Base-by-base conservation (phyloP, 2,329 filamentous ascomycete genomes). In the Chalara sp. region DNA sequence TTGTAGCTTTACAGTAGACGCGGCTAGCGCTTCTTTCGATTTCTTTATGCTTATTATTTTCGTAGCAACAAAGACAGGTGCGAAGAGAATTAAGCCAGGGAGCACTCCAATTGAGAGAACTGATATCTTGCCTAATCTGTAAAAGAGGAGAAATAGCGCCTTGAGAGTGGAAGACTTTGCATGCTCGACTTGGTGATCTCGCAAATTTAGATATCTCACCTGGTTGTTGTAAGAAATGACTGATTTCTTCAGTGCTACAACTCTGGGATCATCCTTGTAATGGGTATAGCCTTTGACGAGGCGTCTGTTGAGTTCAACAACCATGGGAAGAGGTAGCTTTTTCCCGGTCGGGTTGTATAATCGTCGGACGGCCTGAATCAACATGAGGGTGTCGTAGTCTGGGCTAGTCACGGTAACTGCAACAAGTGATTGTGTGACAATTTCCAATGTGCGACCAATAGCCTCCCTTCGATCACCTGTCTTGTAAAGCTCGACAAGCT, bases 321-420 rank as follows among this genome's bases (percentile, higher is more conserved):
- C 53, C 53, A 55, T 55, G 5, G 53, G 53, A 35, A 55, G 51
- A n/a, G 53, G 53, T 28, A 55, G 48, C 30, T 55, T 55, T 37
- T 55, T 55, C 12, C 51, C 50, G 33, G 89, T 93, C 8, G 90
- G 88, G 64, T 95, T 96, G 72, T 99, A 99, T 31, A 99, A 76
- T 46, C 93, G 83, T 55, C 93, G 82, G 6, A 91, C 92, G 37
- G 92, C 91, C 78, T 97, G 93, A 53, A 97, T 95, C 59, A 95
- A 72, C 60, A 95, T 54, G 10, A 97, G 76, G 3, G 92, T 96
- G 61, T 97, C 92, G 68, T 96, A 96, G 68, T 96, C 89, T 3
- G 92, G 92, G 33, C 88, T 84, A n/a, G 89, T 91, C 32, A 96
- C 89, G 3, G 92, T 97, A 48, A 97, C 92, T 3, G 91, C 81